A percentile compares a stretch with the other conserved stretches of the same genome.
Conservation (phyloP, 805 yeast genomes). For the Starmerella sp. region DNA sequence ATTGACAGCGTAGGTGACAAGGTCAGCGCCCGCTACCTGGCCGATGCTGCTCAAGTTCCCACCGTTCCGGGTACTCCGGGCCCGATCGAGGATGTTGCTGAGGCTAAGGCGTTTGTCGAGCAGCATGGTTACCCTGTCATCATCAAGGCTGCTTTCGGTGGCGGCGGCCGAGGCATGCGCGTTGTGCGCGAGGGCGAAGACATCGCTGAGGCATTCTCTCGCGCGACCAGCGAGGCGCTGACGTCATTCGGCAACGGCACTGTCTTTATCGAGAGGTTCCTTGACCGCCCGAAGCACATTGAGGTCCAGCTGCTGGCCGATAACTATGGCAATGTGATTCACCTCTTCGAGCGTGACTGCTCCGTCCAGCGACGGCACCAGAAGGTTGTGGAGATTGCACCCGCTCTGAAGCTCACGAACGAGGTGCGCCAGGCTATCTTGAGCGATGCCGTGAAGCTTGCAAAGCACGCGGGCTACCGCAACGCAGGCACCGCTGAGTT, state of each 20-base stretch:
- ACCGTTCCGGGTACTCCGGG: constrained; percentile 98
- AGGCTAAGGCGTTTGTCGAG: constrained; percentile 69
- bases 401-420: constrained; percentile 79
- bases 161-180: constrained; percentile 99
- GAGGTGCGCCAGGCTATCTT: constrained; percentile 83
- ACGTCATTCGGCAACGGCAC: constrained; percentile 98
- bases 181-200: constrained; percentile 95
- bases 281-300: constrained; percentile 92
- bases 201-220: constrained; percentile 76
- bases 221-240: constrained; percentile 90
- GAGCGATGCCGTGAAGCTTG: constrained; percentile 88
- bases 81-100: constrained; percentile 69
- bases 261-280: constrained; percentile 90
- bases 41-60: constrained; percentile 72
- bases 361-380: constrained; percentile 99
- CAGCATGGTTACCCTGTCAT: constrained; percentile 91
- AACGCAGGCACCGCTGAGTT: constrained; percentile 99
- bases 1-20: constrained; percentile 95
- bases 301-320: constrained; percentile 96
- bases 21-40: constrained; percentile 85
- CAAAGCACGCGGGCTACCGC: constrained; percentile 76
- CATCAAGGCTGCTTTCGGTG: constrained; percentile 98
- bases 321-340: constrained; percentile 86
- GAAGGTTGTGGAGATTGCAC: constrained; percentile 97
- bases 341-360: constrained; percentile 94